Evolutionary conservation across 1,139 yeast genomes (phyloP).

Genomic region (Suhomyces bokatorum): DNA sequence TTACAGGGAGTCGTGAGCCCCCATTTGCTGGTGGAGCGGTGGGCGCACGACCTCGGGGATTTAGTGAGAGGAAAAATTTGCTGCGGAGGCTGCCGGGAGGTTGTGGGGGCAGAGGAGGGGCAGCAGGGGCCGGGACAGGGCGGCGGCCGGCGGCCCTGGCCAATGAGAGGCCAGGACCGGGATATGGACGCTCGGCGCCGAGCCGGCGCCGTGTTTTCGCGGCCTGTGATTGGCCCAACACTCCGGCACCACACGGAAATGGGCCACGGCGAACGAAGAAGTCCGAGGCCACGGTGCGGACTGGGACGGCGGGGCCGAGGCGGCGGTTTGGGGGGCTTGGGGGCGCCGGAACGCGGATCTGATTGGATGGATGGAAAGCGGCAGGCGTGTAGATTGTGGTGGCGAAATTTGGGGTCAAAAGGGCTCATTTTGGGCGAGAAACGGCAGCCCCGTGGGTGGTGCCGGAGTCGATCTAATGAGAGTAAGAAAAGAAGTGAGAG

Average conservation of each 20-base stretch:
- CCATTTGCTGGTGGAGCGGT: constrained; percentile 10
- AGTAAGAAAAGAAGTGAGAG: no score
- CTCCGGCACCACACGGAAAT: constrained; percentile 2
- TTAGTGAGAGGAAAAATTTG: constrained; percentile 7
- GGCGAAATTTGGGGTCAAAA: not conserved
- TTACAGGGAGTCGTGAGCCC: constrained; percentile 10
- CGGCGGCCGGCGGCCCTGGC: not conserved
- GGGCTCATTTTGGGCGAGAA: not conserved
- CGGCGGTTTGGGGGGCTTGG: not conserved
- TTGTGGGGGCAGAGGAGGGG: not conserved
- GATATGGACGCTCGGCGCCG: constrained; percentile 1
- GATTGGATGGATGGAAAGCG: not conserved
- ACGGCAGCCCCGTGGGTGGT: no score
- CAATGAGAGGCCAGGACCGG: not conserved
- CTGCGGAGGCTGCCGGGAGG: not conserved
- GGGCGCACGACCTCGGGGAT: constrained; percentile 10
- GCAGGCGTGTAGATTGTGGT: not conserved
- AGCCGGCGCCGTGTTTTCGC: constrained; percentile 9
- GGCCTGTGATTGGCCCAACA: constrained; percentile 9
- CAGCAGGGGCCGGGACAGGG: constrained; percentile 1
- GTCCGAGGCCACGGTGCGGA: constrained; percentile 1
- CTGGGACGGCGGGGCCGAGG: not conserved
- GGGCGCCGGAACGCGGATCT: not conserved
- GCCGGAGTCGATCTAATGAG: no score
- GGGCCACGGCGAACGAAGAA: constrained; percentile 1